Evolutionary conservation across 2,329 filamentous ascomycete species (phyloP), one percentile per base, ranked within the genome.

Genomic region (Cercospora sp.): DNA sequence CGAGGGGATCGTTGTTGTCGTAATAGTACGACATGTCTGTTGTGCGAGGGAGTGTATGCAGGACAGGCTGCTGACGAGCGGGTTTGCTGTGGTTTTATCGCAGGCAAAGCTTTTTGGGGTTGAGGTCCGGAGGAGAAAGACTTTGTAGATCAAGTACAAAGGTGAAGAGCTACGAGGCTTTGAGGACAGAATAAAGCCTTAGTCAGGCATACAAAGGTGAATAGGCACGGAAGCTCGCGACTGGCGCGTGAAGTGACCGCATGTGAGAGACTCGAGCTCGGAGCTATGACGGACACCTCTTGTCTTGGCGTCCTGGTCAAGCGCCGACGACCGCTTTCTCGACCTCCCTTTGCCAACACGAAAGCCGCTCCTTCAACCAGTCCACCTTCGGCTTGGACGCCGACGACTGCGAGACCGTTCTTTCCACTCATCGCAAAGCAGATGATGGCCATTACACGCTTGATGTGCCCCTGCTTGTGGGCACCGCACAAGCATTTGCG

Each of bases 1-100:
- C 79, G 79, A 85, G 83, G 57, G 81, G 81, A 66, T 84, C 86
- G 70, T 82, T 85, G 74, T 86, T 83, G 66, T 85, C 80, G 77
- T 82, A 87, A 69, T 77, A 75, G 72, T 75, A 76, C 24, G 76
- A 72, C 75, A 60, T 61, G 57, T n/a, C 43, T 61, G 59, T 63
- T 37, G 57, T 51, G 34, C 45, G 45, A 18, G 9, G 59, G 49
- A 32, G 5, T 37, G 45, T 34, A 43, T 18, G 32, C 26, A 28
- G 53, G 53, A 57, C 26, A 28, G 26, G 53, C 53, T 30, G 53
- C 53, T 30, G 53, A 21, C 26, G 28, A 3, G 53, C 53, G n/a
- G n/a, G 53, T 57, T 57, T 32, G 28, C 28, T 57, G 53, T 18
- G 53, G 12, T 32, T 12, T 32, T 57, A 24, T 21, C n/a, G 45